Percentiles rank a stretch among this genome's conserved stretches.
Conservation (phyloP, 768 basidiomycete genomes). For the Rhizopogon roseolus region DNA sequence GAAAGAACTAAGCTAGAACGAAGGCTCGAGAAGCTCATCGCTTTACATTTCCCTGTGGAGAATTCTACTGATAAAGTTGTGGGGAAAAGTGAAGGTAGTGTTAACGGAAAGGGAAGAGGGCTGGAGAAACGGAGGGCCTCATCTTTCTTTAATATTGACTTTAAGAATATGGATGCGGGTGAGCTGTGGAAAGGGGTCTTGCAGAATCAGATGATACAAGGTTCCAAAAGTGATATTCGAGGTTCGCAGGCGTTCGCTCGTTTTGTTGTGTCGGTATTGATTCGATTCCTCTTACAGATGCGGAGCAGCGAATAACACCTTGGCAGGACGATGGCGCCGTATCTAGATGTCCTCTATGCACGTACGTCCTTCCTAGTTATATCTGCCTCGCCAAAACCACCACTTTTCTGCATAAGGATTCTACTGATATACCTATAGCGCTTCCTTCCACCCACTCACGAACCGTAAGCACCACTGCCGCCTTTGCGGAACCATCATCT, state of each 20-base stretch:
- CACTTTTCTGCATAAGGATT: not conserved
- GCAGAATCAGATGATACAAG: constrained; percentile 35
- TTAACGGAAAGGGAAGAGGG: constrained; percentile 1
- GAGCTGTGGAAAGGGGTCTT: constrained; percentile 68
- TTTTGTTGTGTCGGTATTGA: not conserved
- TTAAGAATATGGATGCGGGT: constrained; percentile 60
- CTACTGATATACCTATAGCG: constrained; percentile 28
- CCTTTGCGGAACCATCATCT: constrained; percentile 87
- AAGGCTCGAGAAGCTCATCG: constrained; percentile 82
- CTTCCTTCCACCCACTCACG: constrained; percentile 82
- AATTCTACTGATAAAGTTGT: constrained; percentile 10
- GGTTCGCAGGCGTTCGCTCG: constrained; percentile 35
- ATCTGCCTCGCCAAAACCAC: not conserved
- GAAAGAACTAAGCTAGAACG: constrained; percentile 84
- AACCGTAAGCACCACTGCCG: constrained; percentile 97
- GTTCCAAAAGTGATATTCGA: constrained; percentile 60
- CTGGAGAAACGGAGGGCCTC: constrained; percentile 45
- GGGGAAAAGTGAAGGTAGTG: constrained; percentile 7
- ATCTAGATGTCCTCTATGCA: constrained; percentile 81
- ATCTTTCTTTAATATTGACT: constrained; percentile 70
- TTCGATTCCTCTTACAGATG: constrained; percentile 36
- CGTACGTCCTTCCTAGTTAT: constrained; percentile 36
- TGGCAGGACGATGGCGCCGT: constrained; percentile 86
- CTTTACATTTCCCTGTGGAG: constrained; percentile 55
- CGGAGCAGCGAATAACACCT: constrained; percentile 90